phyloP scores from a whole-genome alignment of 1,139 yeast species.

The Lodderomyces metapsilosis region DNA sequence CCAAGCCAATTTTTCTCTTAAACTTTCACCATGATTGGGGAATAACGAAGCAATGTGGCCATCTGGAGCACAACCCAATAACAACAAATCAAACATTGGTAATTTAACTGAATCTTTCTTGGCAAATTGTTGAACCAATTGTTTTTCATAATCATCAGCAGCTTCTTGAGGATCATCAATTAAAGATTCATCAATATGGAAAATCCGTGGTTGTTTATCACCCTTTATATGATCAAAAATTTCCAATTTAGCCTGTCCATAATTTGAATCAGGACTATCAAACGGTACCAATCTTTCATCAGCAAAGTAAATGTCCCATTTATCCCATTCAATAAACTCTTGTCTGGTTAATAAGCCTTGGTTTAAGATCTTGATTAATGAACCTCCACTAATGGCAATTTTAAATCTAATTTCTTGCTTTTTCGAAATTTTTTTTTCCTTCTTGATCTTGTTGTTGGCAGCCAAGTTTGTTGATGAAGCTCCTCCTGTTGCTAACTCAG shows the following conservation, averaged over 20 bases:
- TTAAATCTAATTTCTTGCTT: conserved; percentile 68
- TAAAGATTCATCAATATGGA: conserved; percentile 75
- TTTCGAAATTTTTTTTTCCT: conserved; percentile 44
- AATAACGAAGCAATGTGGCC: conserved; percentile 96
- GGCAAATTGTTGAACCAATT: conserved; percentile 87
- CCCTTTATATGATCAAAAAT: conserved; percentile 67
- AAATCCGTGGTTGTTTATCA: conserved; percentile 64
- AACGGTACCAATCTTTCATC: conserved; percentile 95
- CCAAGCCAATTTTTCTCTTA: conserved; percentile 94
- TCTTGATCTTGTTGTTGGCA: conserved; percentile 14
- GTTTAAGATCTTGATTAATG: conserved; percentile 77
- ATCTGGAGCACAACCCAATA: conserved; percentile 97
- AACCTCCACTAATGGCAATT: conserved; percentile 92
- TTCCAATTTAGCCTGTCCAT: conserved; percentile 82
- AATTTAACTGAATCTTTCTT: conserved; percentile 91
- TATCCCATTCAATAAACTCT: conserved; percentile 80
- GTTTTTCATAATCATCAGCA: conserved; percentile 89
- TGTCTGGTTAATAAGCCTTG: conserved; percentile 76
- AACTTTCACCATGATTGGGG: conserved; percentile 81
- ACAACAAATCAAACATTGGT: conserved; percentile 87
- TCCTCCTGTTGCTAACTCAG: conserved; percentile 3
- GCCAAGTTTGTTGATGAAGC: conserved; percentile 9
- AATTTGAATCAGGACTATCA: conserved; percentile 79
- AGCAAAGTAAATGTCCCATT: conserved; percentile 96
- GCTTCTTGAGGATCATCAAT: conserved; percentile 88